Percentiles rank a stretch among this genome's conserved stretches.
Conservation (phyloP, 2,329 filamentous ascomycete genomes). For the Rutstroemia sp. region DNA sequence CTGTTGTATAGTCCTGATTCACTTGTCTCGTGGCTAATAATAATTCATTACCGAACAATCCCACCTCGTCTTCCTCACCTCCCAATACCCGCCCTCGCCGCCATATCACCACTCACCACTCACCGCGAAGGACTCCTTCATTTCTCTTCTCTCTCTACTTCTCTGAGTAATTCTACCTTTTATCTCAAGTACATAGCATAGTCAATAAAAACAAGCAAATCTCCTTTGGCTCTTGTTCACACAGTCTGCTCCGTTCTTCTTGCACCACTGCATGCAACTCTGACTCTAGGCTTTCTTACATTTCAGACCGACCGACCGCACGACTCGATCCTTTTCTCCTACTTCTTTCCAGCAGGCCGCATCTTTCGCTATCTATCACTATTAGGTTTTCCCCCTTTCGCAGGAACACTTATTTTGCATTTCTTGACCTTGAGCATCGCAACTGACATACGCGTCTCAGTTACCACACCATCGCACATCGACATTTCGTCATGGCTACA, state of each 20-base stretch:
- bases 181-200: conserved; percentile 40
- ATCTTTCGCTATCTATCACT: conserved; percentile 22
- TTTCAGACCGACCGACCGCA: conserved; percentile 15
- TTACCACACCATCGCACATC: not conserved
- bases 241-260: conserved; percentile 29
- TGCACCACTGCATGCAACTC: conserved; percentile 20
- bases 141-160: conserved; percentile 20
- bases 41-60: conserved; percentile 9
- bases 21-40: not conserved
- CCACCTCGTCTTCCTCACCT: conserved; percentile 6
- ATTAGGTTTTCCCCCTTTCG: conserved; percentile 16
- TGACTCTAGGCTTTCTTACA: conserved; percentile 25
- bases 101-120: not conserved
- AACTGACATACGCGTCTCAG: not conserved
- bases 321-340: conserved; percentile 4
- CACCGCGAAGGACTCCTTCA: conserved; percentile 9
- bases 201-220: conserved; percentile 40
- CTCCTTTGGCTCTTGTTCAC: conserved; percentile 21
- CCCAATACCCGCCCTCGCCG: conserved; percentile 10
- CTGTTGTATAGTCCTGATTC: not conserved
- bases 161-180: conserved; percentile 14
- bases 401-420: conserved; percentile 27
- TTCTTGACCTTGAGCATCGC: conserved; percentile 1
- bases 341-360: not conserved
- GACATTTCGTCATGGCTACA: conserved; percentile 44